Percentiles rank a stretch among this genome's conserved stretches.
phyloP scores from a whole-genome alignment of 352 stramenopile genomes.

The Globisporangium spinosum region DNA sequence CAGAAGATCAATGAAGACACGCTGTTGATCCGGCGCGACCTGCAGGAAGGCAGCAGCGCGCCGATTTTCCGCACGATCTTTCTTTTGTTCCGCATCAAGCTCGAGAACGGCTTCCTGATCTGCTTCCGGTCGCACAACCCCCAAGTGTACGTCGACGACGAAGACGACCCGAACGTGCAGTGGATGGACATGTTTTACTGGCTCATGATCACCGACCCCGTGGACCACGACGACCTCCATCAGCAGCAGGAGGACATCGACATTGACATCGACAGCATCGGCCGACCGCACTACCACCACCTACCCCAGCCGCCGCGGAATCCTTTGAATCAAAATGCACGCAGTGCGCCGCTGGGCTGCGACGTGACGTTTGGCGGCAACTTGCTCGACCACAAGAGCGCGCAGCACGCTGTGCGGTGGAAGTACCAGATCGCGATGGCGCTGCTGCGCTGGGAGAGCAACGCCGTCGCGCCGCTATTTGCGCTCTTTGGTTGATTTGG shows the following conservation, averaged over 20 bases:
- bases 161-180: conserved; percentile 77
- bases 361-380: conserved; percentile 58
- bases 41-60: conserved; percentile 53
- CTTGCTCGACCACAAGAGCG: conserved; percentile 45
- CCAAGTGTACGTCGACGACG: conserved; percentile 55
- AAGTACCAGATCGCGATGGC: conserved; percentile 84
- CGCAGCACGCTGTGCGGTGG: conserved; percentile 62
- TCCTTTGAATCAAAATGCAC: neutral
- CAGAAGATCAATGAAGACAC: conserved; percentile 79
- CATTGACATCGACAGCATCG: conserved; percentile 14
- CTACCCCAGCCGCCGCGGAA: conserved; percentile 6
- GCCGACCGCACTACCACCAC: conserved; percentile 5
- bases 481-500: conserved; percentile 44
- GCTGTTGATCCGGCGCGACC: conserved; percentile 64
- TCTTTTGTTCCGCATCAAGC: conserved; percentile 63
- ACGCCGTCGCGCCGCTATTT: conserved; percentile 69
- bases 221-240: neutral
- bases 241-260: neutral
- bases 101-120: conserved; percentile 71
- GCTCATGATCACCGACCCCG: conserved; percentile 73
- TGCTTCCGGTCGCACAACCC: conserved; percentile 81
- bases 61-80: conserved; percentile 79
- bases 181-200: conserved; percentile 89
- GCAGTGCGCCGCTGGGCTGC: conserved; percentile 5
- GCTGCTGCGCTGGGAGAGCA: conserved; percentile 74